Conservation (phyloP, 805 yeast species). For the Cyberlindnera amylophila region DNA sequence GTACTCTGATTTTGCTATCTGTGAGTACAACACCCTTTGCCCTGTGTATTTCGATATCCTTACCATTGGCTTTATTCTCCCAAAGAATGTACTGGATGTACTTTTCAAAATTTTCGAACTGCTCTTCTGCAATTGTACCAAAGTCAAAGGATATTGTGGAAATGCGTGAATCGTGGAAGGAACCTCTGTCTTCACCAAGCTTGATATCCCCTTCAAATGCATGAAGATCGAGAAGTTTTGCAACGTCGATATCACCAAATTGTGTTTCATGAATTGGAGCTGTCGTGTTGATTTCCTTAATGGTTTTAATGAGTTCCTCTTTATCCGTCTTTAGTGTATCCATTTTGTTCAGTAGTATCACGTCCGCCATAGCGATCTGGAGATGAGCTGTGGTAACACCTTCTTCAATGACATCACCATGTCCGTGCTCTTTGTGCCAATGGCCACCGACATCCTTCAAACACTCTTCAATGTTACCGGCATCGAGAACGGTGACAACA, state of each 20-base stretch:
- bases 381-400: slow-evolving; percentile 76
- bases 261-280: slow-evolving; percentile 66
- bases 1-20: slow-evolving; percentile 27
- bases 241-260: slow-evolving; percentile 72
- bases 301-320: slow-evolving; percentile 33
- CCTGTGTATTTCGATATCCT: slow-evolving; percentile 67
- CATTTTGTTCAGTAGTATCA: slow-evolving; percentile 70
- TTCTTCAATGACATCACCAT: slow-evolving; percentile 38
- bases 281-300: slow-evolving; percentile 56
- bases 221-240: slow-evolving; percentile 67
- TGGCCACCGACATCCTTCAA: slow-evolving; percentile 72
- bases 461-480: slow-evolving; percentile 59
- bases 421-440: slow-evolving; percentile 50
- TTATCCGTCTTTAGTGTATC: slow-evolving; percentile 45
- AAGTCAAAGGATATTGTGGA: slow-evolving; percentile 51
- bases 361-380: slow-evolving; percentile 89
- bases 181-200: slow-evolving; percentile 24
- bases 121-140: slow-evolving; percentile 30
- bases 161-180: slow-evolving; percentile 49
- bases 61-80: slow-evolving; percentile 51
- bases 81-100: slow-evolving; percentile 74
- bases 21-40: slow-evolving; percentile 68
- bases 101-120: slow-evolving; percentile 46
- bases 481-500: slow-evolving; percentile 81
- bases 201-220: slow-evolving; percentile 57